Evolutionary conservation across 2,329 filamentous ascomycete species (phyloP).

Genomic region (Neonectria hederae): DNA sequence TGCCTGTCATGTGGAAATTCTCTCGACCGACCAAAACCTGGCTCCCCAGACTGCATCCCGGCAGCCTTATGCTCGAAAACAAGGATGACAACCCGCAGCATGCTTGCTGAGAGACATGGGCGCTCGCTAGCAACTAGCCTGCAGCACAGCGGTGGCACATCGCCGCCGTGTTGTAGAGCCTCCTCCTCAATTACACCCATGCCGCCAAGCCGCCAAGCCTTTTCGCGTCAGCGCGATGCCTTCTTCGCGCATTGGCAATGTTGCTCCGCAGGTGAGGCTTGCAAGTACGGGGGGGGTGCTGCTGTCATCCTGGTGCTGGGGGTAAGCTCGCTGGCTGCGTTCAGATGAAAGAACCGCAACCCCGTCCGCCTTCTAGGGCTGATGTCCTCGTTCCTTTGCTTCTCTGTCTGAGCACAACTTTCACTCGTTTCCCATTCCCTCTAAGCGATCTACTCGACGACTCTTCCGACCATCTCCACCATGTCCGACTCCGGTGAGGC

Average conservation of each 20-base stretch:
- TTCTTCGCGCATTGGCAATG: slow-evolving; percentile 13
- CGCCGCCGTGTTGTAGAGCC: slow-evolving; percentile 9
- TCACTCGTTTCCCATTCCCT: background rate
- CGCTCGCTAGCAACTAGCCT: slow-evolving; percentile 3
- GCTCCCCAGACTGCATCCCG: background rate
- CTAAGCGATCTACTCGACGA: background rate
- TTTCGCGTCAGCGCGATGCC: slow-evolving; percentile 20
- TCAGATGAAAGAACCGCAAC: slow-evolving; percentile 24
- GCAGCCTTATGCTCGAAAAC: background rate
- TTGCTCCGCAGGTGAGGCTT: slow-evolving; percentile 14
- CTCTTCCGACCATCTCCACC: background rate
- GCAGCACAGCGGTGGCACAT: slow-evolving; percentile 8
- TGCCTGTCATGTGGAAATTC: background rate
- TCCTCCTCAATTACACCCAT: slow-evolving; percentile 28
- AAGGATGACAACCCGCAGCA: background rate
- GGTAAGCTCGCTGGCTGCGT: background rate
- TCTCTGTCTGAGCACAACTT: background rate
- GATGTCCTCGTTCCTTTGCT: slow-evolving; percentile 8
- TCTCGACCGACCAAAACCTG: background rate
- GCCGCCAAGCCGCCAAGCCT: slow-evolving; percentile 6
- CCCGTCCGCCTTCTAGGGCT: slow-evolving; percentile 10
- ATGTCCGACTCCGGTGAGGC: slow-evolving; percentile 28
- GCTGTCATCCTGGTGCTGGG: slow-evolving; percentile 6
- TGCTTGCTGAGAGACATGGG: slow-evolving; percentile 9
- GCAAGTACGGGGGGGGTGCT: background rate